Conservation (phyloP, 495 filamentous ascomycete species). For the Rostrohypoxylon terebratum region DNA sequence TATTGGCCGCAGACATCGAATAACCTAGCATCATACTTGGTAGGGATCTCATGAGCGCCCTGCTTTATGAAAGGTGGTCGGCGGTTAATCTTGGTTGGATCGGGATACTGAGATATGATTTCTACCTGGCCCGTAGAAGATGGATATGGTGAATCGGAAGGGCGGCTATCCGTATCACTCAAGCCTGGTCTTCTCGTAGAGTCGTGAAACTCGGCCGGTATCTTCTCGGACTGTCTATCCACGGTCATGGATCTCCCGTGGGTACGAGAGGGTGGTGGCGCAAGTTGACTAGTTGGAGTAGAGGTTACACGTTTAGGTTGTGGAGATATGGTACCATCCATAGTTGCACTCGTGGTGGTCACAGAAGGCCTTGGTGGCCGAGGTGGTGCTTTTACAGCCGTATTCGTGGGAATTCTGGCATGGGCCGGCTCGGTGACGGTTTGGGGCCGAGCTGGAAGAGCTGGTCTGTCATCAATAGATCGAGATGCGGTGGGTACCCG, state of each 20-base stretch:
- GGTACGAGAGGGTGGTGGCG: constrained; percentile 52
- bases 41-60: constrained; percentile 79
- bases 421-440: constrained; percentile 50
- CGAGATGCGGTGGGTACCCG: constrained; percentile 50
- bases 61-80: constrained; percentile 79
- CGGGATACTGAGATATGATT: constrained; percentile 71
- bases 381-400: constrained; percentile 56
- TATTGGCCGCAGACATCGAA: constrained; percentile 90
- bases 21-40: constrained; percentile 84
- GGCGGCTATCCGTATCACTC: constrained; percentile 36
- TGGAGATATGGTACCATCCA: constrained; percentile 49
- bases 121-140: constrained; percentile 39
- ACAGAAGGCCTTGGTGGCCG: constrained; percentile 59
- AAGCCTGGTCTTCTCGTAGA: constrained; percentile 43
- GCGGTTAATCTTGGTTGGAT: constrained; percentile 85
- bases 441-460: constrained; percentile 68
- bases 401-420: constrained; percentile 39
- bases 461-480: constrained; percentile 64
- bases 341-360: constrained; percentile 45
- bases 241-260: constrained; percentile 65
- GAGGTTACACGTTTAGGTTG: constrained; percentile 65
- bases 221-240: constrained; percentile 54
- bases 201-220: constrained; percentile 51
- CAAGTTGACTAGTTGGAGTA: constrained; percentile 60
- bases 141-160: constrained; percentile 43